Base-by-base conservation (phyloP, 306 rosid genomes). In the Comarum palustre region DNA sequence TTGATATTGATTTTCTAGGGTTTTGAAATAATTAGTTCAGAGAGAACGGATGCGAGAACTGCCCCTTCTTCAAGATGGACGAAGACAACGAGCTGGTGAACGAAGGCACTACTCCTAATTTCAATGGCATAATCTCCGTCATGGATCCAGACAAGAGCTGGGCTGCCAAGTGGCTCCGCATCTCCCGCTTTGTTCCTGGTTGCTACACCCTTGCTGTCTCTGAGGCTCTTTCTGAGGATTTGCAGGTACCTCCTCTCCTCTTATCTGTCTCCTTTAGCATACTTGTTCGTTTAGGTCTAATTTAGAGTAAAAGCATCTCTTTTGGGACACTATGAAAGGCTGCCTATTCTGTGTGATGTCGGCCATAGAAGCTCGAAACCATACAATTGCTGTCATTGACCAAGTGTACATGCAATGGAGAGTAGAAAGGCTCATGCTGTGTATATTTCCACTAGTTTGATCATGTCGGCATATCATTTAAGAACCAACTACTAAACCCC, bases 181-280 rank as follows among this genome's bases (percentile, higher is more conserved):
- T 91, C 48, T 97, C 91, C 68, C 89, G 82, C 74, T 91, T 84
- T 74, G 96, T 73, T 74, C 96, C 96, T 60, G 97, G 98, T 32
- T 90, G 90, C 76, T 93, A 93, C 82, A 89, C 98, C 70, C 98
- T 93, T 68, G 96, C 98, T 46, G 97, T 93, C 82, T 93, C 98
- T 8, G 98, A 93, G 90, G 89, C 92, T 74, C 96, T 93, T 70
- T 89, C 97, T 0, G 98, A 93, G 80, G 98, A 93, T 65, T 75
- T 93, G 88, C 94, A 93, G 98, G 98, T 93, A 41, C 2, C 13
- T 12, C 13, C 3, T 12, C 2, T 43, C 13, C 3, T 16, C 8
- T 43, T 43, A 2, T 10, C 2, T 32, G 36, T 32, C 36, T 32
- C 36, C 0, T 32, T 32, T 32, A 32, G n/a, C n/a, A n/a, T n/a